Evolutionary conservation across 306 rosid species (phyloP), one percentile per base, ranked within the genome.

Genomic region (Hippophae tibetana): DNA sequence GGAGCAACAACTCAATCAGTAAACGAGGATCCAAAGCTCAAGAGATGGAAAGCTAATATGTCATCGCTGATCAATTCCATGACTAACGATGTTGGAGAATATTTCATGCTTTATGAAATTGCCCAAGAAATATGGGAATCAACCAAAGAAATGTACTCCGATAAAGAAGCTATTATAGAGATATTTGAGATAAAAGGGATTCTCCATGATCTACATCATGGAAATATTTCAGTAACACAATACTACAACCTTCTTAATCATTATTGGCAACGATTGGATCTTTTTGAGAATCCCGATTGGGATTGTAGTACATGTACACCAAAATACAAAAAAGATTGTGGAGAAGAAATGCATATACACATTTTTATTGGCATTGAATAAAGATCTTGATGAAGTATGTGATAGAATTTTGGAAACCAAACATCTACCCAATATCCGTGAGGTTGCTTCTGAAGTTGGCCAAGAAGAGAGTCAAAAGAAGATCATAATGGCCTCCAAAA

Each of bases 171-270:
- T 31, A 4, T 0, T 31, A 4, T 31, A 31, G 38, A 31, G 38
- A 4, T 31, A 31, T 31, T 31, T 31, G 38, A 31, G 38, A 31
- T 31, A 31, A 31, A 31, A 2, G 38, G 5, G 38, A 31, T 31
- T 31, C 63, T 69, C 8, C 58, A 55, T 43, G 55, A 69, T 44
- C 10, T 46, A 13, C 23, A 13, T 8, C 69, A 51, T 38, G 64
- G 60, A 3, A 42, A 56, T 7, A 6, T 43, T 5, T 6, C 10
- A 7, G 43, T 56, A 0, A 50, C 63, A 14, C 63, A 49, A 23
- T 62, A 69, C 13, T 18, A 31, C 38, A 31, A 4, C 38, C n/a
- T 8, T 6, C 69, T 56, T 41, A 70, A 42, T 5, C 56, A 43
- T 2, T 48, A 56, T 9, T 48, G 69, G 60, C 58, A 62, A 8